Conservation (phyloP, 352 stramenopile species). For the Phytophthora boehmeriae region DNA sequence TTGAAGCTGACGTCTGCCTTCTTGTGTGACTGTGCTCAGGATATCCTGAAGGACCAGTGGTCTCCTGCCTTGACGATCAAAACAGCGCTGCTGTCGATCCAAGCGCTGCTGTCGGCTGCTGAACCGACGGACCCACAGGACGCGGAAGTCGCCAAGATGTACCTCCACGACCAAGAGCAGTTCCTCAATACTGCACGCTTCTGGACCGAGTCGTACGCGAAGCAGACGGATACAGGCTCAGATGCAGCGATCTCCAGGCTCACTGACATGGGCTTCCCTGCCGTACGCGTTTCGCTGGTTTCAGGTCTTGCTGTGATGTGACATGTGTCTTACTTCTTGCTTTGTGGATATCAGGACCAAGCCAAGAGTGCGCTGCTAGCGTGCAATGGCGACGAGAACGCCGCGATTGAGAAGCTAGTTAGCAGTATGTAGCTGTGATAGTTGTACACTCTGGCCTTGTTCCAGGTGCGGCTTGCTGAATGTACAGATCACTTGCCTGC, state of each 20-base stretch:
- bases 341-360: conserved; percentile 46
- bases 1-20: background rate
- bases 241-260: conserved; percentile 73
- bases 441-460: background rate
- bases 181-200: conserved; percentile 96
- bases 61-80: conserved; percentile 97
- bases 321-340: conserved; percentile 1
- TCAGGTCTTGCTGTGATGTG: background rate
- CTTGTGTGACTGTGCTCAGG: conserved; percentile 41
- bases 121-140: conserved; percentile 95
- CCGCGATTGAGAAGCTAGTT: conserved; percentile 85
- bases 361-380: conserved; percentile 68
- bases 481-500: conserved; percentile 29
- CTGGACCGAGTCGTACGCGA: conserved; percentile 97
- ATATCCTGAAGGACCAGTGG: conserved; percentile 98
- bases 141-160: conserved; percentile 97
- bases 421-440: conserved; percentile 60
- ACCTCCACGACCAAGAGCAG: conserved; percentile 90
- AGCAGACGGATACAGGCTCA: conserved; percentile 55
- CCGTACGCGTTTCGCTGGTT: conserved; percentile 38
- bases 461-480: conserved; percentile 15
- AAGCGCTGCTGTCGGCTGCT: conserved; percentile 94
- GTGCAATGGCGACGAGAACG: conserved; percentile 86
- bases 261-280: conserved; percentile 88
- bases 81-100: conserved; percentile 95